Evolutionary conservation across 1,139 yeast species (phyloP).

Genomic region (Nakaseomyces delphensis): DNA sequence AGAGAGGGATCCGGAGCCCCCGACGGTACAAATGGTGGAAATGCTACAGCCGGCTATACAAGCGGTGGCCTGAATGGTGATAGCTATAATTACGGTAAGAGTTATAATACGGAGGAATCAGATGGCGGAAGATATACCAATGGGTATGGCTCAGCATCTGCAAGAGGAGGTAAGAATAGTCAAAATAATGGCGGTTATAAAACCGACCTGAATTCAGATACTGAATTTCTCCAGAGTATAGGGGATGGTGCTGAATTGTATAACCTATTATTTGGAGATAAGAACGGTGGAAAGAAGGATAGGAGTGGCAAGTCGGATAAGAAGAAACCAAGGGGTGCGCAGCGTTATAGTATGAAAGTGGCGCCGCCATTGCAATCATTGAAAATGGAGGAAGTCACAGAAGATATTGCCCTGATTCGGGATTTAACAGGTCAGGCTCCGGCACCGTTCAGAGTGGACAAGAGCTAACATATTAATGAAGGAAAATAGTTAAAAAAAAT

Average conservation of each 20-base stretch:
- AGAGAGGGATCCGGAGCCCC: conserved; percentile 7
- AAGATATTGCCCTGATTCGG: conserved; percentile 29
- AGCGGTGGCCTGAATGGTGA: conserved; percentile 11
- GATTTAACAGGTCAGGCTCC: conserved; percentile 28
- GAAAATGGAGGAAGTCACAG: conserved; percentile 29
- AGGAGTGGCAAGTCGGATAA: conserved; percentile 11
- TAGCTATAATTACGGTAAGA: conserved; percentile 12
- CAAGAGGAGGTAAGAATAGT: conserved; percentile 8
- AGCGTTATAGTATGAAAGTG: conserved; percentile 29
- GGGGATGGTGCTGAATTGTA: conserved; percentile 30
- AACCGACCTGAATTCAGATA: conserved; percentile 21
- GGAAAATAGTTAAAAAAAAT: neutral
- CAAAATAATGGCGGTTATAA: conserved; percentile 10
- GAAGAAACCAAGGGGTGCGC: conserved; percentile 27
- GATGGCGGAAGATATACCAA: conserved; percentile 14
- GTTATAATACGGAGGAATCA: conserved; percentile 20
- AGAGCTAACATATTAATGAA: neutral
- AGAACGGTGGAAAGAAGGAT: conserved; percentile 13
- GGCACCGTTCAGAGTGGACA: conserved; percentile 25
- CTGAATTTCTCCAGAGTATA: conserved; percentile 27
- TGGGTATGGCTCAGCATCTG: conserved; percentile 8
- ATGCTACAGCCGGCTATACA: conserved; percentile 7
- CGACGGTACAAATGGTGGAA: conserved; percentile 2
- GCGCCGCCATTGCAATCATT: conserved; percentile 31
- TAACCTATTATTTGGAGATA: conserved; percentile 27